Conservation (phyloP, 83 land plant species). For the Picea abies region DNA sequence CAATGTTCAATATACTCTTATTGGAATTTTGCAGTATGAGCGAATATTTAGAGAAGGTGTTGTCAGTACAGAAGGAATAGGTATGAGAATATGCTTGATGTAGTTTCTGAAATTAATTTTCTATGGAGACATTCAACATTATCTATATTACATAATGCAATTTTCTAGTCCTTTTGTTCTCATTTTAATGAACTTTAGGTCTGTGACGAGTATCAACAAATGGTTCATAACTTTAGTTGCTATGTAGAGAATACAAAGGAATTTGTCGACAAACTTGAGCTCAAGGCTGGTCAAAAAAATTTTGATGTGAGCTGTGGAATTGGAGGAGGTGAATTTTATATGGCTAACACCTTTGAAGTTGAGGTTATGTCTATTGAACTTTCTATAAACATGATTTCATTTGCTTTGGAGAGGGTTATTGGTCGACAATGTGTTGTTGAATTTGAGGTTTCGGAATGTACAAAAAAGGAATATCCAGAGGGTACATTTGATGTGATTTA, state of each 20-base stretch:
- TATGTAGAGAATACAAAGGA: slow-evolving; percentile 76
- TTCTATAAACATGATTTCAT: too few relatives aligned
- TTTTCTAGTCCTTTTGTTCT: too few relatives aligned
- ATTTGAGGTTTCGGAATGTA: too few relatives aligned
- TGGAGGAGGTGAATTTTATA: too few relatives aligned
- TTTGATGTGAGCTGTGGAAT: slow-evolving; percentile 55
- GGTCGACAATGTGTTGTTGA: not conserved
- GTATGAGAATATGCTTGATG: too few relatives aligned
- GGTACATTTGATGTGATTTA: too few relatives aligned
- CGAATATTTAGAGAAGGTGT: slow-evolving; percentile 87
- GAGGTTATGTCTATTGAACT: too few relatives aligned
- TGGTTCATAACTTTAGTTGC: not conserved
- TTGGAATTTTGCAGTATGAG: slow-evolving; percentile 89
- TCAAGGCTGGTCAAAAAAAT: slow-evolving; percentile 45
- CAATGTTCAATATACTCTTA: slow-evolving; percentile 75
- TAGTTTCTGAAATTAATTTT: not conserved
- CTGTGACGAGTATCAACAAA: too few relatives aligned
- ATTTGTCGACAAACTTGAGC: slow-evolving; percentile 37
- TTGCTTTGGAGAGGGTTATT: too few relatives aligned
- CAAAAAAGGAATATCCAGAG: too few relatives aligned
- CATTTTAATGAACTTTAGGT: not conserved
- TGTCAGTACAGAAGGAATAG: slow-evolving; percentile 7
- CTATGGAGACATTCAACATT: not conserved
- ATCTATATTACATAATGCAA: not conserved
- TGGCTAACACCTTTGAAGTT: too few relatives aligned